phyloP scores from a whole-genome alignment of 2,329 filamentous ascomycete species.

The Metarhizium brunneum region DNA sequence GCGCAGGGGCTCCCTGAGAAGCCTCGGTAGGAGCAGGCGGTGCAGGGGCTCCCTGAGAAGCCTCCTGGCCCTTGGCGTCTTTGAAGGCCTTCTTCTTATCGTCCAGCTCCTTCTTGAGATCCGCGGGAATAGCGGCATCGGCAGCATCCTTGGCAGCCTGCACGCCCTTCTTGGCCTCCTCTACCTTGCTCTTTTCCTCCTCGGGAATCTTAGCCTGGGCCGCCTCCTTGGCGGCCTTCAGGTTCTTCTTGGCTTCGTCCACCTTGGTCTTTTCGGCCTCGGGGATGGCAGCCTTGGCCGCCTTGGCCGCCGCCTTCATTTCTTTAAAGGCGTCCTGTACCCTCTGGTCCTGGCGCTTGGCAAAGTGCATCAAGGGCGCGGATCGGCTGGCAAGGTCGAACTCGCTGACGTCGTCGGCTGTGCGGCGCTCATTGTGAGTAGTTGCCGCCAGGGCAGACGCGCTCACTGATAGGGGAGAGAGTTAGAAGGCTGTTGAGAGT shows the following conservation, averaged over 20 bases:
- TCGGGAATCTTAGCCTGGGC: background rate
- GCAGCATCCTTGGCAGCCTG: background rate
- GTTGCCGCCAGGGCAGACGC: slow-evolving; percentile 5
- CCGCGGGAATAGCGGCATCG: background rate
- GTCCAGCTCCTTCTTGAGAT: background rate
- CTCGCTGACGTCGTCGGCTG: background rate
- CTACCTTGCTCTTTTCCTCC: background rate
- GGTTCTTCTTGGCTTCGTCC: background rate
- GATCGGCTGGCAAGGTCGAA: background rate
- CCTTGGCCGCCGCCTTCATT: background rate
- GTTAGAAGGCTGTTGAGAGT: background rate
- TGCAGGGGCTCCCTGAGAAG: too few species aligned
- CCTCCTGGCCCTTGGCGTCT: background rate
- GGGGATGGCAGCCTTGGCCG: background rate
- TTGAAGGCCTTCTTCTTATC: background rate
- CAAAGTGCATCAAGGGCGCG: background rate
- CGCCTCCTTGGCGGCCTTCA: background rate
- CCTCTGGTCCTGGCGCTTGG: background rate
- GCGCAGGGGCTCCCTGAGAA: too few species aligned
- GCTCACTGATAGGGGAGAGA: background rate
- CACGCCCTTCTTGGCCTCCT: background rate
- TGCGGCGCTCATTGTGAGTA: background rate
- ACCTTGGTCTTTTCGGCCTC: background rate
- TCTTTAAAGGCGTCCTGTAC: background rate
- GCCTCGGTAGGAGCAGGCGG: too few species aligned